Conservation (phyloP, 2,329 filamentous ascomycete genomes). For the Claviceps spartinae region DNA sequence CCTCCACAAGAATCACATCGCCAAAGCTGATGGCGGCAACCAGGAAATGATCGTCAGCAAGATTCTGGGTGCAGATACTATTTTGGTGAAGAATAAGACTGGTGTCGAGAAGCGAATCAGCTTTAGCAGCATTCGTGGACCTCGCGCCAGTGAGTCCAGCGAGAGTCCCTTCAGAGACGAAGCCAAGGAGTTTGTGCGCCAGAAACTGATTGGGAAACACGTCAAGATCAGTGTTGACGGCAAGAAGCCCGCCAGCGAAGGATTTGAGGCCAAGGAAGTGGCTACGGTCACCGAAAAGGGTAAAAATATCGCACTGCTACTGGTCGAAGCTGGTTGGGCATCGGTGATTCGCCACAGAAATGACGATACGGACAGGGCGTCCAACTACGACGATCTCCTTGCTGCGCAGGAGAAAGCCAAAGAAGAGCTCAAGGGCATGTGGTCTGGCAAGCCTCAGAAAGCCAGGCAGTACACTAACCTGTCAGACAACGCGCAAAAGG, state of each 20-base stretch:
- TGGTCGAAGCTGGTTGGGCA: slow-evolving; percentile 88
- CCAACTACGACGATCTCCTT: slow-evolving; percentile 83
- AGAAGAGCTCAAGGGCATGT: slow-evolving; percentile 84
- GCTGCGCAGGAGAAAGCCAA: slow-evolving; percentile 72
- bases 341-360: slow-evolving; percentile 91
- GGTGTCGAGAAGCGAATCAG: slow-evolving; percentile 82
- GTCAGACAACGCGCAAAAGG: slow-evolving; percentile 85
- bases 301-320: slow-evolving; percentile 70
- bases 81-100: slow-evolving; percentile 73
- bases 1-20: slow-evolving; percentile 69
- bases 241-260: slow-evolving; percentile 76
- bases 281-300: slow-evolving; percentile 72
- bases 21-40: slow-evolving; percentile 51
- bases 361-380: slow-evolving; percentile 85
- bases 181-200: slow-evolving; percentile 90
- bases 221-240: slow-evolving; percentile 83
- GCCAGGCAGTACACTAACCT: slow-evolving; percentile 75
- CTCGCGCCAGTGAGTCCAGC: slow-evolving; percentile 74
- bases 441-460: slow-evolving; percentile 79
- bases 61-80: slow-evolving; percentile 76
- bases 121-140: slow-evolving; percentile 84
- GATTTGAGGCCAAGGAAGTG: slow-evolving; percentile 89
- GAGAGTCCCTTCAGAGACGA: slow-evolving; percentile 84
- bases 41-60: slow-evolving; percentile 74
- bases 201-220: slow-evolving; percentile 90